Percentiles rank a stretch among this genome's conserved stretches.
Conservation (phyloP, 2,329 filamentous ascomycete genomes). For the Cercospora janseana region DNA sequence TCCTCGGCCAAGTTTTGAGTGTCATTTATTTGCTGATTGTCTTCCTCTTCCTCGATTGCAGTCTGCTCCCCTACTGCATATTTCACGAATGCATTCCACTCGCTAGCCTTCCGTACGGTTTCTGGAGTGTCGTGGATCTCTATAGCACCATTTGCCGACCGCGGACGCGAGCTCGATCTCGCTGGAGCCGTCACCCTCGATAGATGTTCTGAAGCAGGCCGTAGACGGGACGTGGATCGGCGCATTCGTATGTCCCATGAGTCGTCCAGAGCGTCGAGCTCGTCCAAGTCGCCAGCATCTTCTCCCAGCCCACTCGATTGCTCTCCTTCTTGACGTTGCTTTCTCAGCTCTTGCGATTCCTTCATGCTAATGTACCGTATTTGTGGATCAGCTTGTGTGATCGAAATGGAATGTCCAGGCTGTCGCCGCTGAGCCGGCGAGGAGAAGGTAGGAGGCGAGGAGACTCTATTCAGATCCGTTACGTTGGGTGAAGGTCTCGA, state of each 20-base stretch:
- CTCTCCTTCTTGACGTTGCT: conserved; percentile 31
- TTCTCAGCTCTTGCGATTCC: conserved; percentile 43
- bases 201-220: conserved; percentile 3
- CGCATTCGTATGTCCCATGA: background rate
- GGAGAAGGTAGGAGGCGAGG: conserved; percentile 37
- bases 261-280: conserved; percentile 4
- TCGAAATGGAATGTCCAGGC: background rate
- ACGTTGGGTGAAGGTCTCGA: conserved; percentile 49
- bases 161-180: conserved; percentile 6
- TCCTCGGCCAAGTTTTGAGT: conserved; percentile 16
- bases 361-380: conserved; percentile 40
- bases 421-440: background rate
- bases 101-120: conserved; percentile 5
- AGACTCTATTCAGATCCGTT: conserved; percentile 24
- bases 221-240: conserved; percentile 6
- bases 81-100: conserved; percentile 10
- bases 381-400: background rate
- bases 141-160: conserved; percentile 6
- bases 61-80: conserved; percentile 20
- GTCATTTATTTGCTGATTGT: conserved; percentile 20
- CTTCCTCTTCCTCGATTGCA: conserved; percentile 23
- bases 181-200: conserved; percentile 18
- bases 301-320: background rate
- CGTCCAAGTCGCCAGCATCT: background rate
- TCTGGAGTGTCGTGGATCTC: conserved; percentile 9